Evolutionary conservation across 2,329 filamentous ascomycete species (phyloP), one percentile per base, ranked within the genome.

Genomic region (Trichophyton schoenleinii): DNA sequence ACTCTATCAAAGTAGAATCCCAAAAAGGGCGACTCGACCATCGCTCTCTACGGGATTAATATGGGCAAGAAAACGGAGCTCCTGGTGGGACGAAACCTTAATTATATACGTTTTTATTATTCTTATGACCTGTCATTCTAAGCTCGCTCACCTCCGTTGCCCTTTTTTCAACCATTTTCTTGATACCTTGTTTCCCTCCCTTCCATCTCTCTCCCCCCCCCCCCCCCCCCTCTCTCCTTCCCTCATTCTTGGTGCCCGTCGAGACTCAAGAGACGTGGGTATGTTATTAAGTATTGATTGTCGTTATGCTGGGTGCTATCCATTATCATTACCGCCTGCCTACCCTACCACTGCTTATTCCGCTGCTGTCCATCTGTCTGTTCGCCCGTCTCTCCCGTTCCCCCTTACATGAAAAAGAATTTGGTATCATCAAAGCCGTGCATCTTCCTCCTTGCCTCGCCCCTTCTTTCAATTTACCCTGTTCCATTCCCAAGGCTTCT

Each of bases 41-140:
- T 55, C 49, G 49, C 49, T 55, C 28, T n/a, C 9, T 18, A 28
- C 18, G 49, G 49, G 49, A 55, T 55, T 44, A 18, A 55, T 36
- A 55, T 36, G 28, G 49, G 15, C 49, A 55, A 28, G 4, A 48
- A 44, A 55, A 55, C 34, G 49, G 49, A 55, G 49, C 49, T 55
- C 49, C 49, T 55, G 49, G 49, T 55, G 49, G 49, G 49, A 55
- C 49, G 28, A 55, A 55, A 55, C 49, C 49, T 55, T 55, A 55
- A 55, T 55, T 36, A 55, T 55, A 55, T 55, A 55, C 28, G 28
- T 55, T 31, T 28, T 31, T 53, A 34, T 31, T 53, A 34, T 55
- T 55, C 34, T 55, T 55, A 55, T 36, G 49, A 55, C 49, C 49
- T 55, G 49, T 55, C 49, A 25, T 55, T 55, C 13, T 34, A 55